Conservation (phyloP, 805 yeast genomes). For the Monosporozyma siamensis region DNA sequence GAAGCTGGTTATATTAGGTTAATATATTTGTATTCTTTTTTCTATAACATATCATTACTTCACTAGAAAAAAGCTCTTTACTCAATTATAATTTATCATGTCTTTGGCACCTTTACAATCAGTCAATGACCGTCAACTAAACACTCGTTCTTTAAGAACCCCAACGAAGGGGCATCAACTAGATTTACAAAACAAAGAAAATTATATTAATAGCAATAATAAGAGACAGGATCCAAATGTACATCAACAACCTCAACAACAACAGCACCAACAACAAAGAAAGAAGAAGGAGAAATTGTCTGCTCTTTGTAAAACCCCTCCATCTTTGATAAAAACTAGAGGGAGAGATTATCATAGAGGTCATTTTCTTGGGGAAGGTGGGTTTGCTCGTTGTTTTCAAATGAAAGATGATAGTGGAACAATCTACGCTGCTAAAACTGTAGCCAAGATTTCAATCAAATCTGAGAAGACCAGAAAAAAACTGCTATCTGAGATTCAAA, state of each 20-base stretch:
- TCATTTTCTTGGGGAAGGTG: slow-evolving; percentile 90
- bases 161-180: slow-evolving; percentile 18
- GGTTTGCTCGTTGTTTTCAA: slow-evolving; percentile 97
- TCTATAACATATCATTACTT: no score
- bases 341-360: slow-evolving; percentile 92
- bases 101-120: slow-evolving; percentile 30
- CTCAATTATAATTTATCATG: slow-evolving; percentile 13
- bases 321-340: slow-evolving; percentile 81
- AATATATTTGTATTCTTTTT: no score
- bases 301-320: slow-evolving; percentile 92
- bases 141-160: slow-evolving; percentile 26
- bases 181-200: slow-evolving; percentile 10
- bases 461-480: slow-evolving; percentile 79
- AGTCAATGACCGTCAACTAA: slow-evolving; percentile 28
- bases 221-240: slow-evolving; percentile 10
- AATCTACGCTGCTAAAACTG: slow-evolving; percentile 92
- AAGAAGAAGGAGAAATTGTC: slow-evolving; percentile 85
- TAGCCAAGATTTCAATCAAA: slow-evolving; percentile 89
- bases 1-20: no score
- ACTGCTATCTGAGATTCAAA: slow-evolving; percentile 86
- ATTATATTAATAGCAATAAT: slow-evolving; percentile 9
- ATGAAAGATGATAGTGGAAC: slow-evolving; percentile 84
- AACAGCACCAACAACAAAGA: slow-evolving; percentile 29
- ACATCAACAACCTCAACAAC: slow-evolving; percentile 2
- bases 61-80: no score